These are phyloP conservation scores for Ilyonectria robusta DNA, from an alignment of 2,329 filamentous ascomycete species.

Conservation along the genomic window DNA sequence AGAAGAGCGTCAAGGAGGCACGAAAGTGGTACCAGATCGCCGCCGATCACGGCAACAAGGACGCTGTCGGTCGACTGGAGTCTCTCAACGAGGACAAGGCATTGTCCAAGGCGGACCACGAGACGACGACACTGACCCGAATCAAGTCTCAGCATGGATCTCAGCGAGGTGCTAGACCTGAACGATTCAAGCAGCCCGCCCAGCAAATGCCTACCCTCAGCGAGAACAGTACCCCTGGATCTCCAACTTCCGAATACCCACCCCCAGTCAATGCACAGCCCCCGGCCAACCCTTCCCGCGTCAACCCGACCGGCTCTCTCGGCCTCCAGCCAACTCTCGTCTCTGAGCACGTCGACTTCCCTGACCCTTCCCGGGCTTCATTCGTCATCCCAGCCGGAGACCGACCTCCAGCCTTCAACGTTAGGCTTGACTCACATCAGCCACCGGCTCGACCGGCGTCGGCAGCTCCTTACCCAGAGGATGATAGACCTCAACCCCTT, in stretches of 20 bases:
- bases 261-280: conserved; percentile 35
- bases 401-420: conserved; percentile 65
- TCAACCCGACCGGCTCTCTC: conserved; percentile 55
- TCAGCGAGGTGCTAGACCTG: conserved; percentile 72
- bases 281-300: conserved; percentile 32
- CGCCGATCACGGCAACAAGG: conserved; percentile 90
- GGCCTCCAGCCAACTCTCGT: conserved; percentile 55
- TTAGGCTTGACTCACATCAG: conserved; percentile 60
- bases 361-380: conserved; percentile 62
- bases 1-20: conserved; percentile 86
- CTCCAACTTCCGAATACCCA: conserved; percentile 43
- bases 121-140: conserved; percentile 87
- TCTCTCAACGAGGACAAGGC: conserved; percentile 87
- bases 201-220: conserved; percentile 65
- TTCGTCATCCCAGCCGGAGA: conserved; percentile 51
- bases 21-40: conserved; percentile 92
- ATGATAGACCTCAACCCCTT: conserved; percentile 71
- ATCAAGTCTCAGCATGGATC: conserved; percentile 88
- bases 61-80: conserved; percentile 86
- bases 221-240: conserved; percentile 57
- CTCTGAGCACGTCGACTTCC: conserved; percentile 59
- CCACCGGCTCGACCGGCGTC: conserved; percentile 63
- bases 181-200: conserved; percentile 67
- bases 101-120: conserved; percentile 91
- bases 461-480: conserved; percentile 79